Evolutionary conservation across 1,284 basidiomycete genomes (phyloP).

Genomic region (Sporisorium reilianum): DNA sequence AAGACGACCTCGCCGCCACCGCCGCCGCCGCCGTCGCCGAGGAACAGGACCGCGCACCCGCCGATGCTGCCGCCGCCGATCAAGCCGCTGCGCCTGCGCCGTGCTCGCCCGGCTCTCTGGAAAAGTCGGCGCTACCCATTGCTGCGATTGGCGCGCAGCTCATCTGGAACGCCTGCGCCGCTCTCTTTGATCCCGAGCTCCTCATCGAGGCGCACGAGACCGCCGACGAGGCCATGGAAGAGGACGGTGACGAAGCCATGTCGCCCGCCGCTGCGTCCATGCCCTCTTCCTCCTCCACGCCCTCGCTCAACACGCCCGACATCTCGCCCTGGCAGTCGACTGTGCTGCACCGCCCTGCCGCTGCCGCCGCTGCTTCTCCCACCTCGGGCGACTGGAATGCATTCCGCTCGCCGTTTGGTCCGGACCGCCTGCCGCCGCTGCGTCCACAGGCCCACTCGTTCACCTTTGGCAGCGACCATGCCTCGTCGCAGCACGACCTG

Average conservation of each 20-base stretch:
- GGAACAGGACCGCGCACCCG: not conserved
- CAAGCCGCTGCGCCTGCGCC: constrained; percentile 48
- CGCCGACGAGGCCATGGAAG: constrained; percentile 37
- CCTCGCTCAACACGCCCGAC: constrained; percentile 46
- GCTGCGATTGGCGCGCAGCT: constrained; percentile 64
- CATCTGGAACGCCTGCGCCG: constrained; percentile 62
- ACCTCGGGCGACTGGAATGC: constrained; percentile 44
- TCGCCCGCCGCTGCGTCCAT: constrained; percentile 36
- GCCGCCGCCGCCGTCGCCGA: constrained; percentile 6
- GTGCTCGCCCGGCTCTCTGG: constrained; percentile 57
- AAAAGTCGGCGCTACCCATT: constrained; percentile 62
- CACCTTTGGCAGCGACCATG: constrained; percentile 38
- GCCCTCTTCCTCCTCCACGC: constrained; percentile 44
- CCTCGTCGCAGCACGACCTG: constrained; percentile 33
- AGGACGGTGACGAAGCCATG: constrained; percentile 33
- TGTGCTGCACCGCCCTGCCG: constrained; percentile 25
- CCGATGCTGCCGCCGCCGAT: constrained; percentile 12
- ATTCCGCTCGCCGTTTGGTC: constrained; percentile 52
- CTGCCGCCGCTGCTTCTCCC: constrained; percentile 5
- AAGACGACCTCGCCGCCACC: not conserved
- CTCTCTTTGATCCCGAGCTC: constrained; percentile 50
- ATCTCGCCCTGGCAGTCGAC: constrained; percentile 45
- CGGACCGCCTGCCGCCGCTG: constrained; percentile 30
- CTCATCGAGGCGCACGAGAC: constrained; percentile 37
- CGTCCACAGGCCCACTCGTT: constrained; percentile 45